Evolutionary conservation across 345 rosid genomes (phyloP), one percentile per base, ranked within the genome.

Genomic region (Euclidium syriacum): DNA sequence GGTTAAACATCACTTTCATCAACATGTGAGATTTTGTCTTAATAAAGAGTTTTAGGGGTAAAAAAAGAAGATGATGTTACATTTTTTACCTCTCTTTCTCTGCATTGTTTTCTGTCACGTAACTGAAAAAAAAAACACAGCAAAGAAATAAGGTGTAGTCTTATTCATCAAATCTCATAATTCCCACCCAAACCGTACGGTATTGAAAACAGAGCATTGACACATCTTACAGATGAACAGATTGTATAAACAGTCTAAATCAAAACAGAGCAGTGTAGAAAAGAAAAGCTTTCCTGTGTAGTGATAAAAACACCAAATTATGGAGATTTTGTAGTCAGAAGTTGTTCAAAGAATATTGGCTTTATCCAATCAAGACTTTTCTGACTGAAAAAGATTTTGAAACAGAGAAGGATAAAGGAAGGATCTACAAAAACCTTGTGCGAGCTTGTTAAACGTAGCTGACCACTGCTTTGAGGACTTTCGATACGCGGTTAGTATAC

Each of bases 381-480:
- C 9, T n/a, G n/a, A n/a, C n/a, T n/a, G n/a, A n/a, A n/a, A n/a
- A 12, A 11, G 25, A 52, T 52, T 12, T 57, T 14, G 17, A 39
- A 58, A 60, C 16, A 36, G 27, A 32, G 6, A n/a, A 12, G n/a
- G n/a, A n/a, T n/a, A n/a, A n/a, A n/a, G n/a, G n/a, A 17, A 55
- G 58, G 53, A 4, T 36, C 2, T 27, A 1, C 23, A 10, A 40
- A 24, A 34, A 94, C 99, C 99, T 85, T 86, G 94, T 2, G 96
- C 99, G 9, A 95, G 85, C 84, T 95, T 95, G 84, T 95, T 95
- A 53, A 82, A 71, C 7, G 91, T 88, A 26, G 98, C 80, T 22
- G 95, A 90, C 99, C 99, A 95, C 67, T 88, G 99, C 78, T 83
- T 90, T 5, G 99, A 95, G 36, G 99, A 86, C 74, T 85, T 95